phyloP scores from a whole-genome alignment of 768 basidiomycete genomes.

The Holtermannia corniformis region DNA sequence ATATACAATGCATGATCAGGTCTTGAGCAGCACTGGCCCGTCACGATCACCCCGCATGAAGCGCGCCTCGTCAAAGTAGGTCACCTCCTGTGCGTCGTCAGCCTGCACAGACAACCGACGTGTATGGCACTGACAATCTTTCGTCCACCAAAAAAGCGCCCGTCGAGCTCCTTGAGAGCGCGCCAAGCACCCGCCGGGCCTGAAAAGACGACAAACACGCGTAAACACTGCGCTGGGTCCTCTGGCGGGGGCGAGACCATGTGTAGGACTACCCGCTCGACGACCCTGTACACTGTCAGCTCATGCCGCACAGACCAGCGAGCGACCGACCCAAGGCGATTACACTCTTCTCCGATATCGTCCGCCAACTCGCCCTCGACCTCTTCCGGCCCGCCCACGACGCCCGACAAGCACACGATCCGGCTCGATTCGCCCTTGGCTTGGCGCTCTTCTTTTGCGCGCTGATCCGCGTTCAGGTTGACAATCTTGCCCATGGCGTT shows the following conservation, averaged over 20 bases:
- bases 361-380: conserved; percentile 72
- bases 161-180: conserved; percentile 85
- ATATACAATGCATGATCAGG: background rate
- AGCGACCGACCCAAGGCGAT: conserved; percentile 30
- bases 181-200: conserved; percentile 94
- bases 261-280: conserved; percentile 82
- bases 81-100: conserved; percentile 15
- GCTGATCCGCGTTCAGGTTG: conserved; percentile 78
- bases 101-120: background rate
- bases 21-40: conserved; percentile 7
- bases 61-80: conserved; percentile 37
- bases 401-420: conserved; percentile 80
- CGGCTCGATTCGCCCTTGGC: conserved; percentile 81
- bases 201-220: conserved; percentile 82
- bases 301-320: conserved; percentile 4
- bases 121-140: conserved; percentile 46
- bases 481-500: conserved; percentile 75
- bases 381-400: conserved; percentile 70
- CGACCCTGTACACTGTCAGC: conserved; percentile 73
- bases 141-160: conserved; percentile 81
- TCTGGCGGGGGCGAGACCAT: conserved; percentile 57
- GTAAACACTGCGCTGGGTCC: conserved; percentile 68
- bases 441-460: conserved; percentile 63
- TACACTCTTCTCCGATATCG: conserved; percentile 57
- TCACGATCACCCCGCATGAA: conserved; percentile 36